Evolutionary conservation across 768 basidiomycete genomes (phyloP), one percentile per base, ranked within the genome.

Genomic region (Pleurotus platypus): DNA sequence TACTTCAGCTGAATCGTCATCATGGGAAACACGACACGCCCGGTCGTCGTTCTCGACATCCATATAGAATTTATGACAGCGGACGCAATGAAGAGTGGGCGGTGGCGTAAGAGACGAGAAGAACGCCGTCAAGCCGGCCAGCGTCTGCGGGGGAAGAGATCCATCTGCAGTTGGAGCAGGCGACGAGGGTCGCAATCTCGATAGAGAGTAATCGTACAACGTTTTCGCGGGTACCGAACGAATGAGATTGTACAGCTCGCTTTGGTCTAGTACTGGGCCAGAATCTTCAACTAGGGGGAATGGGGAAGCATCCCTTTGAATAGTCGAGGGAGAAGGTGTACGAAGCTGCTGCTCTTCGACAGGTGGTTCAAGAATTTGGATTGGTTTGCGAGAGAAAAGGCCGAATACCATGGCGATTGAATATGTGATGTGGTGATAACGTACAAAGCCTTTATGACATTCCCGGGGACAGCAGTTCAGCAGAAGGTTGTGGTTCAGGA

Each of bases 1-100:
- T 2, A 92, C 88, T 55, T 85, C 74, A 0, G 90, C 85, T 61
- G 88, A 90, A 38, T 92, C 90, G 66, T 92, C 90, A 62, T 92
- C 90, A 61, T 92, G 90, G 3, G 84, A 75, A 2, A 91, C 80
- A 6, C 80, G 73, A 64, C 90, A 92, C 54, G 83, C 81, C 20
- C 80, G 74, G 60, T 89, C 88, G n/a, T 71, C 74, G 65, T 92
- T 92, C 62, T 90, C 89, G 13, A 91, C 73, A 0, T 87, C 88
- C 60, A 82, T 85, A 62, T 78, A 92, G 54, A 70, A 74, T 50
- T 82, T 79, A 67, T 92, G 90, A 66, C 90, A 92, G 2, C 90
- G 81, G 18, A 84, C 78, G 59, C 90, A 92, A 61, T 92, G 90
- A 8, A 89, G 74, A 40, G 73, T 71, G 2, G 87, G 87, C 1